Evolutionary conservation across 1,139 yeast genomes (phyloP).

Genomic region (Blastobotrys petasosporus): DNA sequence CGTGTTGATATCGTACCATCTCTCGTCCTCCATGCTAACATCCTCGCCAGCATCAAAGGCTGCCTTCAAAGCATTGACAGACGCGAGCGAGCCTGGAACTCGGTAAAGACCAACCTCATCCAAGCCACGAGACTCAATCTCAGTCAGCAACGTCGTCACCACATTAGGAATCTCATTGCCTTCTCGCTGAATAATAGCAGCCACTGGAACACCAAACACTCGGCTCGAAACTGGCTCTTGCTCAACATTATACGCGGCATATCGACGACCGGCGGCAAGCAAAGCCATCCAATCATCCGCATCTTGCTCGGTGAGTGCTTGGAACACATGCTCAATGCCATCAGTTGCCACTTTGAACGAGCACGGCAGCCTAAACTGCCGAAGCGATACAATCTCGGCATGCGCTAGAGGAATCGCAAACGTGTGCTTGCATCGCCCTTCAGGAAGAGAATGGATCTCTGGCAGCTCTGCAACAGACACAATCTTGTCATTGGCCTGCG

Average conservation of each 20-base stretch:
- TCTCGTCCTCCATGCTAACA: slow-evolving; percentile 58
- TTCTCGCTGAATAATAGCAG: slow-evolving; percentile 69
- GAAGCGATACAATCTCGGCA: slow-evolving; percentile 26
- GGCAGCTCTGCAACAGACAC: slow-evolving; percentile 58
- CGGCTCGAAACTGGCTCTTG: slow-evolving; percentile 31
- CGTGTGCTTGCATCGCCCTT: slow-evolving; percentile 51
- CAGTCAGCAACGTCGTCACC: slow-evolving; percentile 57
- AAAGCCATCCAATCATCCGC: slow-evolving; percentile 68
- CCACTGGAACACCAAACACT: slow-evolving; percentile 89
- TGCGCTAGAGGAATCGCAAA: slow-evolving; percentile 50
- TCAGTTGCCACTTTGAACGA: slow-evolving; percentile 58
- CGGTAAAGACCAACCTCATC: slow-evolving; percentile 91
- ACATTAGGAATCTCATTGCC: slow-evolving; percentile 56
- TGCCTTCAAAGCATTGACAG: slow-evolving; percentile 60
- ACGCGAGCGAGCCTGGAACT: slow-evolving; percentile 82
- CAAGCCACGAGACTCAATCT: slow-evolving; percentile 75
- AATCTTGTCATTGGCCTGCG: slow-evolving; percentile 45
- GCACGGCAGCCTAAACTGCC: slow-evolving; percentile 16
- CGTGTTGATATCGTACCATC: slow-evolving; percentile 79
- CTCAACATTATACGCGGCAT: slow-evolving; percentile 26
- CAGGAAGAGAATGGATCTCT: slow-evolving; percentile 39
- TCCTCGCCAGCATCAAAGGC: slow-evolving; percentile 70
- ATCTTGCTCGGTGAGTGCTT: slow-evolving; percentile 58
- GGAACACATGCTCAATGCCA: slow-evolving; percentile 56
- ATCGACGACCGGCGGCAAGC: slow-evolving; percentile 39